A percentile compares a stretch with the other conserved stretches of the same genome.
Evolutionary conservation across 176 grass and related monocot genomes (phyloP).

Genomic region (Tillandsia fasciculata): DNA sequence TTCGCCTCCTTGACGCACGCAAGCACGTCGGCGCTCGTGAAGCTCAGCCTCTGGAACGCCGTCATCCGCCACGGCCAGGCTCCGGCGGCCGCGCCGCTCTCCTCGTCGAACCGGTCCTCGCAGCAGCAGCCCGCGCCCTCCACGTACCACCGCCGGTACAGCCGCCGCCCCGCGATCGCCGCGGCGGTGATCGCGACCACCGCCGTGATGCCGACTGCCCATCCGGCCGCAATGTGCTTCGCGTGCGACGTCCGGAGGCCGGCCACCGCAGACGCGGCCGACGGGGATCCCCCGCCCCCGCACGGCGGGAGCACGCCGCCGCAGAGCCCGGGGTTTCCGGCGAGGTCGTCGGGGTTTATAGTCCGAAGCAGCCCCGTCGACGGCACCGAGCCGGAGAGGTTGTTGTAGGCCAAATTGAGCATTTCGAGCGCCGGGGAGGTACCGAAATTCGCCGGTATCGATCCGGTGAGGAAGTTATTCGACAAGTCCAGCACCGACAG

Average conservation of each 20-base stretch:
- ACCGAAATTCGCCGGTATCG: slow-evolving; percentile 79
- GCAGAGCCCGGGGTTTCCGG: slow-evolving; percentile 68
- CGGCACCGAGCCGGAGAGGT: slow-evolving; percentile 67
- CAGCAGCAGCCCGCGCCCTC: slow-evolving; percentile 47
- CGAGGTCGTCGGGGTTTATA: slow-evolving; percentile 83
- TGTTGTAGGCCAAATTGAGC: slow-evolving; percentile 91
- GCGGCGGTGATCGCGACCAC: slow-evolving; percentile 25
- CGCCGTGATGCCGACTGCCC: slow-evolving; percentile 54
- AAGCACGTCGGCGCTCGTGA: slow-evolving; percentile 81
- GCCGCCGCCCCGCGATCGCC: slow-evolving; percentile 35
- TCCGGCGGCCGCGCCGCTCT: slow-evolving; percentile 17
- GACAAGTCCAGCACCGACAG: slow-evolving; percentile 80
- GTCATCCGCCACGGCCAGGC: slow-evolving; percentile 93
- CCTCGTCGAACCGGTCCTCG: slow-evolving; percentile 32
- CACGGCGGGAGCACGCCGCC: slow-evolving; percentile 59
- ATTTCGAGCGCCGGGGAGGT: slow-evolving; percentile 80
- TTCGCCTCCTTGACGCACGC: slow-evolving; percentile 88
- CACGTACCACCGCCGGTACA: slow-evolving; percentile 57
- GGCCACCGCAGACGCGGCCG: slow-evolving; percentile 13
- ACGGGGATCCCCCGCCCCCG: slow-evolving; percentile 13
- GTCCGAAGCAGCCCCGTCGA: slow-evolving; percentile 56
- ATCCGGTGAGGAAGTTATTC: slow-evolving; percentile 70
- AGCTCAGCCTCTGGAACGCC: slow-evolving; percentile 76
- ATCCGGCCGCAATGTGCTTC: slow-evolving; percentile 69
- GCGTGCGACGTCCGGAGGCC: slow-evolving; percentile 40